Base-by-base conservation (phyloP, 2,329 filamentous ascomycete genomes). In the Trichoderma sp. region DNA sequence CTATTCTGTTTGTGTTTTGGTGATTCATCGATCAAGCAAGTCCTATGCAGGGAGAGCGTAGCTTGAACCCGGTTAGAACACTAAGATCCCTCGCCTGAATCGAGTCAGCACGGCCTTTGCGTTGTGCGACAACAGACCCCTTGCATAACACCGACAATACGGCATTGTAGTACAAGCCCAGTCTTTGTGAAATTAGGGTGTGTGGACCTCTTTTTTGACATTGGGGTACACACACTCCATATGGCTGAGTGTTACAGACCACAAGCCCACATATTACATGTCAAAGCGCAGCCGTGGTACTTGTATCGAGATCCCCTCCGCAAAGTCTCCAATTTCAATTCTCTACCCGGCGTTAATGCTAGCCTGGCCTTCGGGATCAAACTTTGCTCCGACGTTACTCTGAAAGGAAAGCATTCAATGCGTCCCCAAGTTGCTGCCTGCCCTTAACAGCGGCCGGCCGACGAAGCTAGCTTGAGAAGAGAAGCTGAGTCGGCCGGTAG, bases 391-490 rank as follows among this genome's bases (percentile, higher is more conserved):
- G 61, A 64, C 17, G 61, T 64, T 64, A 39, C 36, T 47, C 43
- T 28, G 26, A n/a, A 39, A 64, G 17, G 12, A 28, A 28, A 47
- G 17, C 61, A 26, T 30, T 12, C 36, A 47, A 47, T 36, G 23
- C 39, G 36, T 39, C 23, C 4, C 4, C 26, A 17, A 28, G 13
- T 30, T 63, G 61, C 17, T 30, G 61, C 61, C 61, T 64, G 61
- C 61, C 61, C 28, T 50, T 64, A 20, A 50, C 17, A 64, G 58
- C 34, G 9, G 7, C 3, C 32, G 58, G 58, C 58, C 58, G 32
- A 62, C 26, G 32, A 15, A 62, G 61, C 61, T 64, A 64, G 61
- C 61, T 47, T 64, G 17, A 64, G 61, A 64, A 64, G 61, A 64
- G 39, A 47, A 64, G 61, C 61, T 64, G 61, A 47, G 20, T 32